Base-by-base conservation (phyloP, 306 rosid species). In the Castanospermum australe region DNA sequence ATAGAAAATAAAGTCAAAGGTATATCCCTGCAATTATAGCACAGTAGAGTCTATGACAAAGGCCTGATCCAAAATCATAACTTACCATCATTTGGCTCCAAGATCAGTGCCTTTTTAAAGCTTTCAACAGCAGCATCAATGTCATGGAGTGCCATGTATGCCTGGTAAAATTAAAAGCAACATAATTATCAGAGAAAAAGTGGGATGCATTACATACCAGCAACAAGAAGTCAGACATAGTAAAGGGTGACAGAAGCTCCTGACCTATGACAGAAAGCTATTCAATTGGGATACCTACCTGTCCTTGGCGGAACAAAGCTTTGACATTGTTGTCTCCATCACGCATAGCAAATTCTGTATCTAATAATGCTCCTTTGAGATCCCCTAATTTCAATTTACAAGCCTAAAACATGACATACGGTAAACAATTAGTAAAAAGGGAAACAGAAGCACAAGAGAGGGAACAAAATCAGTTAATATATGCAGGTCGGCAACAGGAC, bases 221-320 rank as follows among this genome's bases (percentile, higher is more conserved):
- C 50, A 71, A 56, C 18, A 35, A 59, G 21, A 39, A 50, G 22
- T 61, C 78, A 56, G 67, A 41, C 63, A 38, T 11, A 71, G 30
- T 48, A 71, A 38, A 71, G 32, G 57, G 57, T 74, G 21, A 47
- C 2, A 45, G 24, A 32, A 72, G 57, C 32, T 75, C 35, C 57
- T 44, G 35, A 35, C 28, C 45, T 9, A 30, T 22, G 65, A 75
- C 22, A 30, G 22, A 33, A 65, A 33, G 36, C 28, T 33, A 36
- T 50, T 32, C 75, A 75, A 42, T 60, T 39, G 80, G 65, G 35
- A 78, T 74, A 88, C 89, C 85, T 86, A 94, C 98, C 97, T 94
- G 98, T 63, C 98, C 98, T 83, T 94, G 96, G 67, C 98, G 97
- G 63, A 94, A 94, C 83, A 92, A 85, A 67, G 99, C 99, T 86